Percentiles rank a stretch among this genome's conserved stretches.
Evolutionary conservation across 352 stramenopile species (phyloP).

Genomic region (Pelagophyceae sp.): DNA sequence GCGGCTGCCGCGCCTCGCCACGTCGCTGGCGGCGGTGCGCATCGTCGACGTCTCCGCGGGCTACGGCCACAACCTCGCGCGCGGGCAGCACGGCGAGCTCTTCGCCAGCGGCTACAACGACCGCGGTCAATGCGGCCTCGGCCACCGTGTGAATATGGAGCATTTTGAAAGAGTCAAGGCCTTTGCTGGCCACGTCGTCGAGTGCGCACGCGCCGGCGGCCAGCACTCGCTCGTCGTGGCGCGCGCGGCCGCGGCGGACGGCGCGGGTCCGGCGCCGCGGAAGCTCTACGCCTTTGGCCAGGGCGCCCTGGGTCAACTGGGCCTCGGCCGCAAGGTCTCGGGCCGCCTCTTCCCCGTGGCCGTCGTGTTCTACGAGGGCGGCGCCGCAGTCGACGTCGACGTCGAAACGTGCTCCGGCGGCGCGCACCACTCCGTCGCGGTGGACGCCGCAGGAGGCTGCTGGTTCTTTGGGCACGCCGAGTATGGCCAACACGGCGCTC

Average conservation of each 20-base stretch:
- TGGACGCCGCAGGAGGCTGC: slow-evolving; percentile 24
- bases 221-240: slow-evolving; percentile 18
- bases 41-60: slow-evolving; percentile 32
- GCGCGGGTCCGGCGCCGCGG: too few species aligned
- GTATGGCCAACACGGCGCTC: slow-evolving; percentile 35
- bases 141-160: slow-evolving; percentile 25
- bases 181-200: slow-evolving; percentile 23
- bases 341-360: slow-evolving; percentile 21
- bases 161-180: slow-evolving; percentile 23
- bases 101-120: slow-evolving; percentile 41
- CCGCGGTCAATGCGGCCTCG: slow-evolving; percentile 37
- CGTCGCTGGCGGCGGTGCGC: slow-evolving; percentile 6
- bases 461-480: slow-evolving; percentile 35
- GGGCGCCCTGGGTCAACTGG: slow-evolving; percentile 31
- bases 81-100: slow-evolving; percentile 29
- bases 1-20: slow-evolving; percentile 18
- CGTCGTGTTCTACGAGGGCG: slow-evolving; percentile 26
- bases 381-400: not conserved
- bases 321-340: slow-evolving; percentile 12
- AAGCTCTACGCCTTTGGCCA: slow-evolving; percentile 29
- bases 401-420: not conserved
- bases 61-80: slow-evolving; percentile 35
- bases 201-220: too few species aligned
- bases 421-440: slow-evolving; percentile 27
- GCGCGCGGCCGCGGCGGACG: too few species aligned